Evolutionary conservation across 495 filamentous ascomycete species (phyloP).

Genomic region (Penicillium roqueforti): DNA sequence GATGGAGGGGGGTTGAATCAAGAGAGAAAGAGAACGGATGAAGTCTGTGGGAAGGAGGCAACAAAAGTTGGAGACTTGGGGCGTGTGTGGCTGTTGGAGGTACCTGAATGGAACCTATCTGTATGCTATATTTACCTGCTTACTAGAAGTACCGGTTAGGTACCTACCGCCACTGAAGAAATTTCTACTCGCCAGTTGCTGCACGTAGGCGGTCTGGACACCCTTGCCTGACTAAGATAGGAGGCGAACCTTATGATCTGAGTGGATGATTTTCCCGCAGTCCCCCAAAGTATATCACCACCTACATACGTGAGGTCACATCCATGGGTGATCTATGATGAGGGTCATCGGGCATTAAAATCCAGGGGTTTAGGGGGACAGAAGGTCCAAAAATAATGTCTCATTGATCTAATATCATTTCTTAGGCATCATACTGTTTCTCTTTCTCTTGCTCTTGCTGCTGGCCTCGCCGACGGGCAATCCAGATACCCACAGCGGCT

Average conservation of each 20-base stretch:
- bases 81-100: slow-evolving; percentile 2
- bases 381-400: neutral
- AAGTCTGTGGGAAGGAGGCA: slow-evolving; percentile 31
- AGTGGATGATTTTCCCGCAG: neutral
- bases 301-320: slow-evolving; percentile 1
- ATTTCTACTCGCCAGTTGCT: slow-evolving; percentile 13
- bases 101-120: neutral
- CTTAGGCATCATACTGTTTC: slow-evolving; percentile 19
- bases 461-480: slow-evolving; percentile 26
- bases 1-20: slow-evolving; percentile 31
- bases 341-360: neutral
- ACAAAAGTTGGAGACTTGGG: slow-evolving; percentile 13
- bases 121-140: neutral
- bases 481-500: slow-evolving; percentile 35
- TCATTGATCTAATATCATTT: neutral
- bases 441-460: slow-evolving; percentile 12
- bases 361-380: neutral
- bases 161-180: slow-evolving; percentile 11
- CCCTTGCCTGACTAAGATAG: slow-evolving; percentile 8
- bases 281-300: neutral
- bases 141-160: neutral
- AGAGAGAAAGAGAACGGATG: slow-evolving; percentile 25
- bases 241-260: neutral
- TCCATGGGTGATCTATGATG: neutral
- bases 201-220: slow-evolving; percentile 2